Evolutionary conservation across 805 yeast genomes (phyloP), one percentile per base, ranked within the genome.

Genomic region (Candida anglica): DNA sequence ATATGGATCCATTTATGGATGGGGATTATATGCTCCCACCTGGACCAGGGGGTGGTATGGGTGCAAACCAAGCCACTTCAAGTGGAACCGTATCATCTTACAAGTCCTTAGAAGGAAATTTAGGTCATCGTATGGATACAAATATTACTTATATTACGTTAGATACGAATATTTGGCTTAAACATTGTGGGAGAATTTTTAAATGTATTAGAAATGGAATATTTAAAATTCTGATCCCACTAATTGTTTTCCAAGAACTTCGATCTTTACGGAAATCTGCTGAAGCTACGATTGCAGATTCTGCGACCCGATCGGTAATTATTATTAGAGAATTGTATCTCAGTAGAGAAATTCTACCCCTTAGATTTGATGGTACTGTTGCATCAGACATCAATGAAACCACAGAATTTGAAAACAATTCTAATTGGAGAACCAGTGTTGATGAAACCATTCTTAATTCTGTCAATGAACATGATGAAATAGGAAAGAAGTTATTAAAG

Each of bases 131-230:
- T 27, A 76, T 79, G 69, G 84, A 79, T 51, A 69, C 75, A 9
- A 52, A 69, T 13, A 49, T 75, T 15, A 78, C 86, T 0, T 69
- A 68, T 46, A 68, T 82, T 35, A 74, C 86, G 1, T 62, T 84
- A 37, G 94, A 84, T 56, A 83, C 93, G 2, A 83, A 85, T 43
- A 76, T 82, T 37, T 84, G 91, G 89, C 60, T 84, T 42, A 81
- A 83, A 47, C 89, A 82, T 48, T 82, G 88, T 53, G 94, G 91
- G 2, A 70, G 81, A 40, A 66, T 84, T 15, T 84, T 71, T 59
- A 84, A 84, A 52, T 76, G 86, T 45, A 72, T 81, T 9, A 67
- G 80, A 20, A 73, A 75, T 43, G 70, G 68, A 10, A 72, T 81
- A 3, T 68, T 84, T 39, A 75, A 70, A 41, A 61, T 79, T 16